Evolutionary conservation across 768 basidiomycete species (phyloP).

Genomic region (Psilocybe cubensis): DNA sequence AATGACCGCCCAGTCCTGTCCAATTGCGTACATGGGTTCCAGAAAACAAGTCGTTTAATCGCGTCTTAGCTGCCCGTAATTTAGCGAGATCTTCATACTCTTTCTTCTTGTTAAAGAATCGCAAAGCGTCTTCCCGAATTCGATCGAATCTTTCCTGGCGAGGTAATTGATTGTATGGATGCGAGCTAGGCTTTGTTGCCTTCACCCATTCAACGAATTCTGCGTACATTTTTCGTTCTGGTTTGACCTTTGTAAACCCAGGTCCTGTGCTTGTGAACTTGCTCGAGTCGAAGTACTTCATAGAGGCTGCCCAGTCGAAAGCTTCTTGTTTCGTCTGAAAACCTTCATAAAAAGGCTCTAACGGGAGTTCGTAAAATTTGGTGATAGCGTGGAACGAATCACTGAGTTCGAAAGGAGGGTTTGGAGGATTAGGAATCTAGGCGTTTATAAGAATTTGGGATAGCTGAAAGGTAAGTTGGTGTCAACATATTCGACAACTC

Average conservation of each 20-base stretch:
- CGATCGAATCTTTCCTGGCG: constrained; percentile 24
- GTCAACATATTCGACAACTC: background rate
- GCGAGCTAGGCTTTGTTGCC: background rate
- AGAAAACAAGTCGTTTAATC: constrained; percentile 49
- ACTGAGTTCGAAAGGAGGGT: constrained; percentile 54
- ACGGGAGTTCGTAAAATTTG: constrained; percentile 59
- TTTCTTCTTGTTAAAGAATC: constrained; percentile 52
- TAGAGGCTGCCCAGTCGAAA: constrained; percentile 61
- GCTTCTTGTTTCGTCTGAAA: constrained; percentile 56
- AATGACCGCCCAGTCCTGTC: constrained; percentile 47
- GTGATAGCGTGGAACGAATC: constrained; percentile 52
- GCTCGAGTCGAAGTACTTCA: constrained; percentile 53
- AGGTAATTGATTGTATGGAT: constrained; percentile 5
- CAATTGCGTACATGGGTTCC: constrained; percentile 57
- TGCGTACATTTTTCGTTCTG: constrained; percentile 58
- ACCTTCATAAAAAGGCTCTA: constrained; percentile 52
- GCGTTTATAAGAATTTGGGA: background rate
- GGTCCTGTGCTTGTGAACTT: constrained; percentile 37
- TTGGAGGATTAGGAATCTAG: constrained; percentile 42
- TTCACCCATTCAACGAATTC: constrained; percentile 58
- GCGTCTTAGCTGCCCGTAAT: constrained; percentile 30
- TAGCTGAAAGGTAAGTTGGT: background rate
- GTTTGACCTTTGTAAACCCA: constrained; percentile 45
- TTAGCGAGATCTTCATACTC: constrained; percentile 43
- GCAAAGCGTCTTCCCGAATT: constrained; percentile 49